Conservation (phyloP, 1,284 basidiomycete genomes). For the Kalmanozyma brasiliensis region DNA sequence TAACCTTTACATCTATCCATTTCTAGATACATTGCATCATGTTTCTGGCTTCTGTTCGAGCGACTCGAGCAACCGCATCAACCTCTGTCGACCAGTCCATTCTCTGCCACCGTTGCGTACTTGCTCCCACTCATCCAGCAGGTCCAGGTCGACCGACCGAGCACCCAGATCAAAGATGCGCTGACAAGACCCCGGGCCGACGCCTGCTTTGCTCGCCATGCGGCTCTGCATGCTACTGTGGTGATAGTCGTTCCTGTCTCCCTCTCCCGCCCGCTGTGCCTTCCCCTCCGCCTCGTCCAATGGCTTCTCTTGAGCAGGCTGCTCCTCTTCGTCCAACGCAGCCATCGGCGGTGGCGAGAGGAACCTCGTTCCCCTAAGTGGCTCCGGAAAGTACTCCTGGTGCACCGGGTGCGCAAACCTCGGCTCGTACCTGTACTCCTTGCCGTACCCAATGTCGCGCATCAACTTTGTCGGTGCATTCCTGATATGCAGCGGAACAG, state of each 20-base stretch:
- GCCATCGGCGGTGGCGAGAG: conserved; percentile 70
- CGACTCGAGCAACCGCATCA: conserved; percentile 17
- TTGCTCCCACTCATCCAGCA: conserved; percentile 78
- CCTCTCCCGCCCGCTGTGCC: background rate
- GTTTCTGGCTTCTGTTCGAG: background rate
- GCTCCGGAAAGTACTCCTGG: conserved; percentile 71
- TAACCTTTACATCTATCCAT: background rate
- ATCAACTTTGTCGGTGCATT: conserved; percentile 87
- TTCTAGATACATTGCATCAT: conserved; percentile 3
- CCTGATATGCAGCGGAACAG: conserved; percentile 82
- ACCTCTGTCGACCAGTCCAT: conserved; percentile 74
- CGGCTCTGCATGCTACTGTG: conserved; percentile 17
- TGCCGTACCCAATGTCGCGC: conserved; percentile 79
- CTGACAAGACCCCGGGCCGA: conserved; percentile 59
- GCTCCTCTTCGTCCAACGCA: background rate
- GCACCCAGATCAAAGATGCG: conserved; percentile 58
- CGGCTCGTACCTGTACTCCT: conserved; percentile 77
- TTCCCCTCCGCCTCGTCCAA: background rate
- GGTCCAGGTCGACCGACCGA: conserved; percentile 77
- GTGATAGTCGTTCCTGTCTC: conserved; percentile 14
- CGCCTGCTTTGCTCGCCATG: conserved; percentile 31
- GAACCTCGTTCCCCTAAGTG: conserved; percentile 70
- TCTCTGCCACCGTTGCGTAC: conserved; percentile 74
- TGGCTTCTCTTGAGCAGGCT: too few relatives aligned
- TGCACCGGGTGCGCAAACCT: conserved; percentile 73